Evolutionary conservation across 2,329 filamentous ascomycete species (phyloP), one percentile per base, ranked within the genome.

Genomic region (Aspergillus ibericus): DNA sequence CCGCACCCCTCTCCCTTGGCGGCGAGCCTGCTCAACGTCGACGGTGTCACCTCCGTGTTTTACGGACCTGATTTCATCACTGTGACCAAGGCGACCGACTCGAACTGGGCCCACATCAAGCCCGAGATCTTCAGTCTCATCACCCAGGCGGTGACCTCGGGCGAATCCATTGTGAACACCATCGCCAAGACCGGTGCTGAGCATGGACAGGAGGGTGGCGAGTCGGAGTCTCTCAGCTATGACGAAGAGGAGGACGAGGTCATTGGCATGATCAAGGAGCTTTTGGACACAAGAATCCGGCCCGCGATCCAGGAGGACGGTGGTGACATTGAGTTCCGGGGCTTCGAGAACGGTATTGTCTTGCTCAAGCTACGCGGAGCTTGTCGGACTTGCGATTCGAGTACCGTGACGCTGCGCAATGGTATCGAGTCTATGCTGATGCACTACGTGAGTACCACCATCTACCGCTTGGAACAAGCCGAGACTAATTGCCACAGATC

Each of bases 371-470:
- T 99, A 68, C 84, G 93, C 50, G 95, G 95, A 15, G 95, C 95
- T 18, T 99, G 95, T 77, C 84, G 95, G 65, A 98, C 93, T 18
- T 99, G 95, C 75, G 95, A 98, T 75, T 96, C 91, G 47, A 97
- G 93, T 74, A 98, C 95, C 0, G 93, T 97, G 35, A 99, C 95
- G 29, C 78, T 99, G 66, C 96, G 96, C 82, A 98, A 96, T 74
- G 95, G 95, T 6, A 99, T 99, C 67, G 95, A 99, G 82, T 91
- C 91, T 65, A 98, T 99, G 95, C 77, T 98, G 74, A 97, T 96
- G 91, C 91, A 93, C 75, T 95, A 95, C 76, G 90, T 92, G 76
- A 84, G 89, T 86, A 47, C 35, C 16, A 54, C 54, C 40, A 54
- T 46, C 20, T 54, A 53, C 5, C 44, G 52, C n/a, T 38, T 55